Evolutionary conservation across 352 stramenopile genomes (phyloP).

Genomic region (Globisporangium solare): DNA sequence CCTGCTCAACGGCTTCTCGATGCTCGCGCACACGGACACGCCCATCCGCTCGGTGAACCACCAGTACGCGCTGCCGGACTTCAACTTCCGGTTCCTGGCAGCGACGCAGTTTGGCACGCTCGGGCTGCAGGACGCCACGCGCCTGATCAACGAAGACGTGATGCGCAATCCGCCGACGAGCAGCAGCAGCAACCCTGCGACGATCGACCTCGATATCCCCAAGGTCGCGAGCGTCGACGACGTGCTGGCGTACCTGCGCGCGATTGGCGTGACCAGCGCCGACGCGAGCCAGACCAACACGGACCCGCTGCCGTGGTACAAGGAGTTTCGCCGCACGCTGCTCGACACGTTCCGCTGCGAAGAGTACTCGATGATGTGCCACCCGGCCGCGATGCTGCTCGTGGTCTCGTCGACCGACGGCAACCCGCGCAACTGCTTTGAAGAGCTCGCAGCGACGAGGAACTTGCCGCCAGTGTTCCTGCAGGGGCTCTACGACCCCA

Average conservation of each 20-base stretch:
- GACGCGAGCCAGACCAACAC: slow-evolving; percentile 34
- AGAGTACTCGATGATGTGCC: slow-evolving; percentile 70
- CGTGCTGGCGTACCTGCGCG: slow-evolving; percentile 59
- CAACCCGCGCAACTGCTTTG: slow-evolving; percentile 72
- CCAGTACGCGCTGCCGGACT: slow-evolving; percentile 49
- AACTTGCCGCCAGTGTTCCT: slow-evolving; percentile 60
- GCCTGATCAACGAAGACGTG: slow-evolving; percentile 61
- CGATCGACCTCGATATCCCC: slow-evolving; percentile 63
- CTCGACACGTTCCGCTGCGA: slow-evolving; percentile 83
- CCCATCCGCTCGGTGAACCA: slow-evolving; percentile 74
- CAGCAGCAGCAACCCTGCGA: slow-evolving; percentile 11
- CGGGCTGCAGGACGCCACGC: slow-evolving; percentile 41
- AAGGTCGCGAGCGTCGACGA: slow-evolving; percentile 51
- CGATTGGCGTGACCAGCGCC: slow-evolving; percentile 34
- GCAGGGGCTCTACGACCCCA: slow-evolving; percentile 73
- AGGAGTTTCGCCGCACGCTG: slow-evolving; percentile 69
- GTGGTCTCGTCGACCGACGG: slow-evolving; percentile 80
- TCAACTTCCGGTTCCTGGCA: slow-evolving; percentile 76
- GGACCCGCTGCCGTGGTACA: slow-evolving; percentile 67
- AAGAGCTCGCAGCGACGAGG: slow-evolving; percentile 45
- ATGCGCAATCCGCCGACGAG: slow-evolving; percentile 36
- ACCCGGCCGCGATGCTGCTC: slow-evolving; percentile 70
- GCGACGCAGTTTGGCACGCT: slow-evolving; percentile 46
- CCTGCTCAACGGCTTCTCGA: slow-evolving; percentile 69
- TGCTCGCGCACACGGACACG: slow-evolving; percentile 56